Base-by-base conservation (phyloP, 1,284 basidiomycete species). In the Takashimella tepidaria region DNA sequence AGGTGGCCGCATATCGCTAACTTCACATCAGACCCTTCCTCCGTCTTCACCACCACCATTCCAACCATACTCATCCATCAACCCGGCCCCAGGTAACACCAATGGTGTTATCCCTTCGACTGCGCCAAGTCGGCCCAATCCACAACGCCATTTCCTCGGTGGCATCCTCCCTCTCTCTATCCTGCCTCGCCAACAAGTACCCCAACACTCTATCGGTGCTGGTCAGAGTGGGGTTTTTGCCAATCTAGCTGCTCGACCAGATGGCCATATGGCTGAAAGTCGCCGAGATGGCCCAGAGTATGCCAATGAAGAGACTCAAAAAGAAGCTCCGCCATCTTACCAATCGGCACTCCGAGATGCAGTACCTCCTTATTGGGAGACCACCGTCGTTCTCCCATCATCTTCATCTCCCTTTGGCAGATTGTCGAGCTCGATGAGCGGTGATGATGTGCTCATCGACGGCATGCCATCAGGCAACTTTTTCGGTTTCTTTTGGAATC, bases 291-390 rank as follows among this genome's bases (percentile, higher is more conserved):
- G 70, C 76, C 82, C 69, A 66, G 88, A 72, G 84, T 66, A 82
- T 84, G 49, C 72, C 21, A 89, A 87, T 8, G 91, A 93, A 69
- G 85, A 89, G 45, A 78, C 80, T n/a, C 85, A 87, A 67, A 88
- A 84, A 65, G 87, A 88, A 57, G 81, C 83, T 0, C 90, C 92
- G 6, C 92, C 92, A 83, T 86, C 92, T 0, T 99, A 99, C 71
- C 82, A 85, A 41, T 81, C 85, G 21, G 95, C 95, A 1, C 86
- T 93, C 55, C 84, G 87, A 8, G 95, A 99, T 69, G 83, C 90
- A 0, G 92, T 90, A 0, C 96, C 95, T 0, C 84, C 92, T 0
- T 98, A 98, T 75, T 98, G 92, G 89, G 95, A 98, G 73, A 97
- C 90, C 1, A 93, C 92, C 0, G 84, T 97, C 13, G 88, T 95